A percentile compares a stretch with the other conserved stretches of the same genome.
Conservation (phyloP, 2,329 filamentous ascomycete genomes). For the Coniella lustricola region DNA sequence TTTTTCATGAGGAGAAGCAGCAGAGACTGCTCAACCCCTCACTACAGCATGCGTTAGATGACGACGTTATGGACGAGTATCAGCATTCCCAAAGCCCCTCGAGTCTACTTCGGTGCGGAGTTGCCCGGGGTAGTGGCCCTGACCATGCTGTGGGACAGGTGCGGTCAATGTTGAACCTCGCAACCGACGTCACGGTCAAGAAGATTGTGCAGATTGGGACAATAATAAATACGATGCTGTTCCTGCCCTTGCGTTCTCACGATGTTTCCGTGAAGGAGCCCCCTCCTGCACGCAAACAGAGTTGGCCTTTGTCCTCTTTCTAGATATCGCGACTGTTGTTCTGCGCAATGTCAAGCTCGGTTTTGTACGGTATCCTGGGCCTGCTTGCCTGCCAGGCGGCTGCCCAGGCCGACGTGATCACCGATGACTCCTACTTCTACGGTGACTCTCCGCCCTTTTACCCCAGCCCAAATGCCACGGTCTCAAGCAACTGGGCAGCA, state of each 20-base stretch:
- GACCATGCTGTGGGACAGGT: not conserved
- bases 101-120: not conserved
- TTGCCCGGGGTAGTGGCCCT: not conserved
- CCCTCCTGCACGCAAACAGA: too few relatives aligned
- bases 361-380: slow-evolving; percentile 7
- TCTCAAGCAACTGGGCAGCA: slow-evolving; percentile 52
- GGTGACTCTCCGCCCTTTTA: slow-evolving; percentile 12
- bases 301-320: too few relatives aligned
- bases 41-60: not conserved
- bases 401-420: slow-evolving; percentile 13
- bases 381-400: slow-evolving; percentile 6
- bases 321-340: too few relatives aligned
- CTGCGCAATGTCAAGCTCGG: slow-evolving; percentile 1
- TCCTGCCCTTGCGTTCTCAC: too few relatives aligned
- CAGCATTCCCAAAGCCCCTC: not conserved
- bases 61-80: not conserved
- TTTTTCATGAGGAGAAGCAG: not conserved
- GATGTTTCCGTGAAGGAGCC: too few relatives aligned
- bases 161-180: not conserved
- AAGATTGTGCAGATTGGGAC: not conserved
- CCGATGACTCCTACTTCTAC: slow-evolving; percentile 13
- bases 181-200: not conserved
- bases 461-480: slow-evolving; percentile 12
- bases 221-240: too few relatives aligned
- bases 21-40: slow-evolving; percentile 1